Percentiles rank a stretch among this genome's conserved stretches.
These are phyloP conservation scores for Cutaneotrichosporon sp. DNA, from an alignment of 1,284 basidiomycete species.

Conservation along the genomic window DNA sequence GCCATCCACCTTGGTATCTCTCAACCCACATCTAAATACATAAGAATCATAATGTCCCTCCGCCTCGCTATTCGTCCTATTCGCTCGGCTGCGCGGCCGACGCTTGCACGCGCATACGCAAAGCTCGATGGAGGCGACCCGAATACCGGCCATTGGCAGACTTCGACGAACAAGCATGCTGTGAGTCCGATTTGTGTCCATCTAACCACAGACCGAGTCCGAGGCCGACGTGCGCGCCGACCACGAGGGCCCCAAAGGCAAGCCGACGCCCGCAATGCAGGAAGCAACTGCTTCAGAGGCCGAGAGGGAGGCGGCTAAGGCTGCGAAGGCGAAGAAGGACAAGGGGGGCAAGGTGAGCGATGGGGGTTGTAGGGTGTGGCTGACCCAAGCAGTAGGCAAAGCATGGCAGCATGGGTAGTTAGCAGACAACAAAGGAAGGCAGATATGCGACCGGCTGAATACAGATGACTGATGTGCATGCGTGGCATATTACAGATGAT, in stretches of 20 bases:
- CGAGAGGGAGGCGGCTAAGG: constrained; percentile 5
- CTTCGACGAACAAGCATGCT: constrained; percentile 4
- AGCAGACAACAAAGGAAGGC: neutral
- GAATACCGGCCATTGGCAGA: constrained; percentile 2
- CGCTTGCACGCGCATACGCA: neutral
- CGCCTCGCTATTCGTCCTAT: neutral
- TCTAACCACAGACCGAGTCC: constrained; percentile 20
- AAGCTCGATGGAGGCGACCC: neutral
- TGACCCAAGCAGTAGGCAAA: neutral
- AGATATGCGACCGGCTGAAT: neutral
- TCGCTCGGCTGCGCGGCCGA: neutral
- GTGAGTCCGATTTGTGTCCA: neutral
- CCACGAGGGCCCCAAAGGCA: neutral
- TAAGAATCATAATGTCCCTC: neutral
- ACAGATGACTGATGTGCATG: neutral
- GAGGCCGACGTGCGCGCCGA: constrained; percentile 22
- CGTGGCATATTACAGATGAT: neutral
- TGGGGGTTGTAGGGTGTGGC: neutral
- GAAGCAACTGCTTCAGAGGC: constrained; percentile 16
- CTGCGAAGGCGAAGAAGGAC: neutral
- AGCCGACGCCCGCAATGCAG: constrained; percentile 10
- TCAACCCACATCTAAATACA: no score
- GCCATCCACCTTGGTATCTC: no score
- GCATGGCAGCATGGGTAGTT: neutral
- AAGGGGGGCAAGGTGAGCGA: neutral